These are phyloP conservation scores for Brasenia schreberi DNA, from an alignment of 164 flowering plant species.

Conservation along the genomic window DNA sequence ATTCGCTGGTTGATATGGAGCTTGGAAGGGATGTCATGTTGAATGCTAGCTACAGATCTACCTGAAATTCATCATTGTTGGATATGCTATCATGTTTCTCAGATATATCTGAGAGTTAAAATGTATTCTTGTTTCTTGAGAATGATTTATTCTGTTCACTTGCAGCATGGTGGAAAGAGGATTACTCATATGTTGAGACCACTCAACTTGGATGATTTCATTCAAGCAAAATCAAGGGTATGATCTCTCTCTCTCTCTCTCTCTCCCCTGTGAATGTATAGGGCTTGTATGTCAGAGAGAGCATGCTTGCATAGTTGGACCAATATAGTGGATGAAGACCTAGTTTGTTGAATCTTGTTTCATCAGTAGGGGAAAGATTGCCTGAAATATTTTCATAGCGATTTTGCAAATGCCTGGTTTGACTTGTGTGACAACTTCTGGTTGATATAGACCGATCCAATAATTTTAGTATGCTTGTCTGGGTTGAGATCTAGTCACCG, in stretches of 20 bases:
- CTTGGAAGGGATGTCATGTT: neutral
- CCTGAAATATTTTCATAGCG: too few relatives aligned
- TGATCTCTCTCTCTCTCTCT: neutral
- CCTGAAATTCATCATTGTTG: neutral
- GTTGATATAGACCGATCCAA: too few relatives aligned
- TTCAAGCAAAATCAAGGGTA: constrained; percentile 88
- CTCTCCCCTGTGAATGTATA: neutral
- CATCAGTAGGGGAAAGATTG: too few relatives aligned
- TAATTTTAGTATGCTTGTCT: too few relatives aligned
- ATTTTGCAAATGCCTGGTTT: too few relatives aligned
- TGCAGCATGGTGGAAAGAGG: constrained; percentile 27
- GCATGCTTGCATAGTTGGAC: neutral
- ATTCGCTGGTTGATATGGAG: neutral
- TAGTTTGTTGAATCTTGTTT: neutral
- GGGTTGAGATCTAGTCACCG: too few relatives aligned
- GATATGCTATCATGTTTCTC: too few relatives aligned
- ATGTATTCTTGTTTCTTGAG: neutral
- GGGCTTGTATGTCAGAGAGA: too few relatives aligned
- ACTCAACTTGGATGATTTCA: constrained; percentile 67
- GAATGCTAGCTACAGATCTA: neutral
- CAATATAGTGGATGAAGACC: neutral
- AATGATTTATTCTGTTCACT: neutral
- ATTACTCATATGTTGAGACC: constrained; percentile 35
- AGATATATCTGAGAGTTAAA: too few relatives aligned
- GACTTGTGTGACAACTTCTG: too few relatives aligned